Conservation (phyloP, 2,329 filamentous ascomycete species). For the Botrytis porri region DNA sequence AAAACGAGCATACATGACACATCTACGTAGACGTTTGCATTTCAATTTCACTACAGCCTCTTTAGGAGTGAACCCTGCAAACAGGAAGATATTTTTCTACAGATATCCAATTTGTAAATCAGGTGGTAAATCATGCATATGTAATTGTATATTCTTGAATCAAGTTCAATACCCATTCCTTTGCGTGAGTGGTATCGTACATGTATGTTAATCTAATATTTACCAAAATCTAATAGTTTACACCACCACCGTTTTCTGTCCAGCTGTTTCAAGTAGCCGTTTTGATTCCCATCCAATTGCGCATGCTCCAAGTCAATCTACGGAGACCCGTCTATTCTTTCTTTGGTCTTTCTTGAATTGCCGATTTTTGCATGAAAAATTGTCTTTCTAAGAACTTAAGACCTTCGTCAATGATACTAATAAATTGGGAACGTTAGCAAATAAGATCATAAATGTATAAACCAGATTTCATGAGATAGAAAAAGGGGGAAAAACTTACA, state of each 20-base stretch:
- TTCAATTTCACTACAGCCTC: neutral
- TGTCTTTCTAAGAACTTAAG: constrained; percentile 62
- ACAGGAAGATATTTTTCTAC: neutral
- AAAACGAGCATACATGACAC: constrained; percentile 18
- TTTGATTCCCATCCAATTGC: neutral
- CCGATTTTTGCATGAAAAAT: constrained; percentile 44
- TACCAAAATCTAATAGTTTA: constrained; percentile 32
- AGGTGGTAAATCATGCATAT: neutral
- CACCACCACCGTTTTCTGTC: constrained; percentile 11
- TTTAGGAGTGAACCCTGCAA: neutral
- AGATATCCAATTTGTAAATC: neutral
- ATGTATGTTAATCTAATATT: constrained; percentile 30
- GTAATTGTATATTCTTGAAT: neutral
- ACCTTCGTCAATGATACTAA: constrained; percentile 62
- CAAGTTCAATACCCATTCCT: neutral
- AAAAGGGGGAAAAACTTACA: constrained; percentile 56
- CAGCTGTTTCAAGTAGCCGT: neutral
- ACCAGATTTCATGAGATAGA: neutral
- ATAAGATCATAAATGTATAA: constrained; percentile 1
- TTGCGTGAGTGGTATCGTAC: neutral
- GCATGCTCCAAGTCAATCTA: neutral
- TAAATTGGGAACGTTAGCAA: constrained; percentile 7
- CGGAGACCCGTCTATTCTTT: constrained; percentile 31
- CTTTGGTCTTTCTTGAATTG: constrained; percentile 33
- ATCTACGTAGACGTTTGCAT: neutral